Conservation (phyloP, 176 grass and related monocot species). For the Pharus latifolius region DNA sequence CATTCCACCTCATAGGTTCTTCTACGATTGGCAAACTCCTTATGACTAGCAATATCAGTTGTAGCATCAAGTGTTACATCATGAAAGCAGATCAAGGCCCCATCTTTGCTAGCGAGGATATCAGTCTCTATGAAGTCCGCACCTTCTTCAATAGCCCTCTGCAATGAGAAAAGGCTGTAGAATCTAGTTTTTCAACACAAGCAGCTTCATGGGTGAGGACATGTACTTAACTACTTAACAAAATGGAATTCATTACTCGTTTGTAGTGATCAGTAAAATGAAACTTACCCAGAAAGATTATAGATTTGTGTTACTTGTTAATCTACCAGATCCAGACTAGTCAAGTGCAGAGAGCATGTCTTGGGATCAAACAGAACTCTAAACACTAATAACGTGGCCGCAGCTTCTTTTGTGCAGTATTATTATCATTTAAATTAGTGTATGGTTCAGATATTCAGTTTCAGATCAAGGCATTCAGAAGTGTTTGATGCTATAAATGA, state of each 20-base stretch:
- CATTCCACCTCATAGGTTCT: conserved; percentile 94
- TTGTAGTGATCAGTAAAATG: not conserved
- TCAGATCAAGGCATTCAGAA: no score
- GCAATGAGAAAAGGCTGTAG: conserved; percentile 3
- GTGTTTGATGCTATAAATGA: no score
- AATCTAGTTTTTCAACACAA: not conserved
- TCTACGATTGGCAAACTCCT: conserved; percentile 68
- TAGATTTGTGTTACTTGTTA: no score
- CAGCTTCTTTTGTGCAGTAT: no score
- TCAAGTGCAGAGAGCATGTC: no score
- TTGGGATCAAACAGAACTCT: no score
- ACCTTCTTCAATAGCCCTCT: conserved; percentile 94
- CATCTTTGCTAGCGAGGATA: conserved; percentile 87
- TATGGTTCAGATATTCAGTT: no score
- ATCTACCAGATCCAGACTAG: no score
- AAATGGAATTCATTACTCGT: not conserved
- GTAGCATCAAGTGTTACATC: conserved; percentile 83
- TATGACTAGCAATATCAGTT: conserved; percentile 52
- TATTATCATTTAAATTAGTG: no score
- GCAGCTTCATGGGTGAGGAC: no score
- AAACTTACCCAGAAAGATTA: not conserved
- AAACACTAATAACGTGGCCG: no score
- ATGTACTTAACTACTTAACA: no score
- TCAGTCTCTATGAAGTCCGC: conserved; percentile 97
- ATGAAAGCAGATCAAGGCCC: conserved; percentile 85